Base-by-base conservation (phyloP, 164 flowering plant genomes). In the Paratinospora sagittata region DNA sequence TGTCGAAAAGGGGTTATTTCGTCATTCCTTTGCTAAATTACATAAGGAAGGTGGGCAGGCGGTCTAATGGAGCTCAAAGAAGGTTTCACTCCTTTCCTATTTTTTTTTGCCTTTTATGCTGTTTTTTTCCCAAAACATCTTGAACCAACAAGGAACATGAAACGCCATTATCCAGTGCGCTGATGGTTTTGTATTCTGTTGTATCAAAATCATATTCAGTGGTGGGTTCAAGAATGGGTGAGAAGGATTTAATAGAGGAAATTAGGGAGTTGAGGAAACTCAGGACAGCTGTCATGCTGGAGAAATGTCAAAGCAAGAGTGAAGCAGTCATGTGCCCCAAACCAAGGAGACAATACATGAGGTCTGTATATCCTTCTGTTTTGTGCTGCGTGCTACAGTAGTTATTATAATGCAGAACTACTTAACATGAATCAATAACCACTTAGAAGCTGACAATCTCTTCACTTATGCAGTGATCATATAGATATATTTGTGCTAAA, bases 291-390 rank as follows among this genome's bases (percentile, higher is more conserved):
- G 39, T 67, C 63, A 79, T 79, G 78, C 27, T 79, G 74, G 81
- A 79, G 70, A 79, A 79, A 61, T 79, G 81, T 73, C 55, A 30
- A 61, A 41, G 19, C 63, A 75, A 63, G 74, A 76, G 70, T 43
- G 78, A 73, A 67, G 69, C 57, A 36, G 74, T 79, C 26, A 68
- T 58, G 47, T 79, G 81, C 63, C 81, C 81, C 12, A 76, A 79
- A 76, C 81, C 78, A 58, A 73, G 76, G 49, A 76, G 70, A 60
- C 76, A 19, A 21, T 39, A 72, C 5, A 30, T 55, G 23, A 70
- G 78, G 81, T 79, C n/a, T 3, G 60, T 17, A 57, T 39, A 30
- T 65, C n/a, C 39, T 67, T 43, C 9, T 64, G 34, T 68, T 45
- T 8, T 68, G 21, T n/a, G 61, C 61, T 2, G 11, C 13, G 12